Base-by-base conservation (phyloP, 2,329 filamentous ascomycete genomes). In the Podosphaera leucotricha region DNA sequence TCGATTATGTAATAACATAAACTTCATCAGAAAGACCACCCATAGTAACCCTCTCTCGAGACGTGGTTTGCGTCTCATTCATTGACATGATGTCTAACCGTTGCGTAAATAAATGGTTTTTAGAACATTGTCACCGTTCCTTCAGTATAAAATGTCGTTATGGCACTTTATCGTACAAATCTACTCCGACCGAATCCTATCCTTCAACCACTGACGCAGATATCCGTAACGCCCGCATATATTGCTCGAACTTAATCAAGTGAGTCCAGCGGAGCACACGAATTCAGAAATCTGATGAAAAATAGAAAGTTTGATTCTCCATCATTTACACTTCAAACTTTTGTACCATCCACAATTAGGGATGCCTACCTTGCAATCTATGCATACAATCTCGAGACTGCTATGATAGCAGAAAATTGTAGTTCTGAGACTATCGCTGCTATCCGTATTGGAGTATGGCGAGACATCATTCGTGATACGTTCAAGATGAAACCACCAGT, bases 381-480 rank as follows among this genome's bases (percentile, higher is more conserved):
- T 49, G 80, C 86, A 43, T 76, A 98, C 60, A 98, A 98, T 58
- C 71, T 95, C 54, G 87, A 94, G 60, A 72, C 94, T 47, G 82
- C 87, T 38, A 74, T 82, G 46, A 80, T 95, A 49, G 84, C 90
- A 46, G 87, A 95, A 61, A 75, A 81, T 11, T 86, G 90, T 18
- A 90, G 82, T 40, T 90, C 80, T 48, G 75, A 81, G n/a, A 79
- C 78, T 3, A 81, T 95, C 48, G 87, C 84, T 42, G 69, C 77
- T 43, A 75, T 95, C 68, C 84, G 90, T 50, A 78, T 93, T 61
- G 83, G 93, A 60, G 95, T 95, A 66, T 95, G 90, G 82, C 75
- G 82, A 42, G 86, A 95, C 53, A 75, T 82, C 3, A 66, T 98
- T 43, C 71, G 78, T 44, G 77, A 78, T 48, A 80, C 82, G 1